These are phyloP conservation scores for Macrolepiota dolichaula DNA, from an alignment of 768 basidiomycete species.

Conservation along the genomic window DNA sequence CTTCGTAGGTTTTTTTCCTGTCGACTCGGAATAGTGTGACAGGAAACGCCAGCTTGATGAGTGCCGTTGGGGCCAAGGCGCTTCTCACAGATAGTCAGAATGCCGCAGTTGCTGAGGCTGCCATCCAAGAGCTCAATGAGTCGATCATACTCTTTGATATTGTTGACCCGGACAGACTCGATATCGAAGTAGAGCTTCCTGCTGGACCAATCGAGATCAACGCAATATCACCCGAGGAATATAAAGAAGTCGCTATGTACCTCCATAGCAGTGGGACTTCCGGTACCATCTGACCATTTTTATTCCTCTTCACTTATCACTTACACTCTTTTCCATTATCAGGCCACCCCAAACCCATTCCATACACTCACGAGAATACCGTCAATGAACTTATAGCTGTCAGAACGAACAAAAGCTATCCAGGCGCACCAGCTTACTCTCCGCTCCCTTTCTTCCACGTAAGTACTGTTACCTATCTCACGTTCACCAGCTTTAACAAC, in stretches of 20 bases:
- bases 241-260: slow-evolving; percentile 5
- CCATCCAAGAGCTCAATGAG: not conserved
- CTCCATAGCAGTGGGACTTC: slow-evolving; percentile 13
- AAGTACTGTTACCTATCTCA: not conserved
- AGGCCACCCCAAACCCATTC: slow-evolving; percentile 23
- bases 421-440: slow-evolving; percentile 14
- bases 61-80: slow-evolving; percentile 5
- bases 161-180: not conserved
- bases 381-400: slow-evolving; percentile 4
- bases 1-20: slow-evolving; percentile 5
- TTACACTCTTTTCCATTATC: too few species aligned
- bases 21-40: slow-evolving; percentile 10
- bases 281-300: not conserved
- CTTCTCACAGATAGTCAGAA: slow-evolving; percentile 8
- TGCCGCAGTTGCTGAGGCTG: not conserved
- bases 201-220: not conserved
- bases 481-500: too few species aligned
- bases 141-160: not conserved
- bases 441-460: slow-evolving; percentile 21
- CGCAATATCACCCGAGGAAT: not conserved
- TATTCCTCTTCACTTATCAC: too few species aligned
- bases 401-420: slow-evolving; percentile 3
- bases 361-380: slow-evolving; percentile 14
- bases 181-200: not conserved
- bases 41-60: slow-evolving; percentile 6